Percentiles rank a stretch among this genome's conserved stretches.
phyloP scores from a whole-genome alignment of 2,329 filamentous ascomycete genomes.

The Beauveria brongniartii region DNA sequence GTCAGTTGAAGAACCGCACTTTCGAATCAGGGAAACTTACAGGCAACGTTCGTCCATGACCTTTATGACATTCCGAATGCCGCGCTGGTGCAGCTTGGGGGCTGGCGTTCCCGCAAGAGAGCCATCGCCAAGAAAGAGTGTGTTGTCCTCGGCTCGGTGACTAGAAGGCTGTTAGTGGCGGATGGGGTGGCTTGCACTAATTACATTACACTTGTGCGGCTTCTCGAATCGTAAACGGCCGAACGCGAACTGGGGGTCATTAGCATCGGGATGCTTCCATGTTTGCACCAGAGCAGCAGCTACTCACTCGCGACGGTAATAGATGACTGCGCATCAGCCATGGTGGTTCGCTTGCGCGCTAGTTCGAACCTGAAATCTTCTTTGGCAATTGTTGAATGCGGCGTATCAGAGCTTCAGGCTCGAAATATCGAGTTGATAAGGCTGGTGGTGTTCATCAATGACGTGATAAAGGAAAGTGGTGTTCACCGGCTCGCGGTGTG shows the following conservation, averaged over 20 bases:
- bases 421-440: background rate
- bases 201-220: conserved; percentile 71
- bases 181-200: background rate
- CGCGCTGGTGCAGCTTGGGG: conserved; percentile 77
- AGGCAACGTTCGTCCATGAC: conserved; percentile 93
- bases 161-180: conserved; percentile 25
- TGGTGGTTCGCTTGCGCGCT: background rate
- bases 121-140: conserved; percentile 91
- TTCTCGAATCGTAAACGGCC: conserved; percentile 78
- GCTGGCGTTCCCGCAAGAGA: conserved; percentile 81
- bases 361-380: background rate
- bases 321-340: conserved; percentile 33
- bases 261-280: conserved; percentile 17
- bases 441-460: background rate
- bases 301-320: conserved; percentile 50
- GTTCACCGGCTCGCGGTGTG: background rate
- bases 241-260: conserved; percentile 52
- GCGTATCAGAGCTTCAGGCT: background rate
- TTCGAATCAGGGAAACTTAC: conserved; percentile 46
- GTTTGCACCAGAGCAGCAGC: background rate
- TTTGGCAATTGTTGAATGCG: background rate
- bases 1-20: background rate
- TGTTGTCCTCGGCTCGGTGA: conserved; percentile 69
- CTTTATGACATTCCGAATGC: conserved; percentile 86
- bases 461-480: background rate